Evolutionary conservation across 1,284 basidiomycete species (phyloP), one percentile per base, ranked within the genome.

Genomic region (Papiliotrema flavescens): DNA sequence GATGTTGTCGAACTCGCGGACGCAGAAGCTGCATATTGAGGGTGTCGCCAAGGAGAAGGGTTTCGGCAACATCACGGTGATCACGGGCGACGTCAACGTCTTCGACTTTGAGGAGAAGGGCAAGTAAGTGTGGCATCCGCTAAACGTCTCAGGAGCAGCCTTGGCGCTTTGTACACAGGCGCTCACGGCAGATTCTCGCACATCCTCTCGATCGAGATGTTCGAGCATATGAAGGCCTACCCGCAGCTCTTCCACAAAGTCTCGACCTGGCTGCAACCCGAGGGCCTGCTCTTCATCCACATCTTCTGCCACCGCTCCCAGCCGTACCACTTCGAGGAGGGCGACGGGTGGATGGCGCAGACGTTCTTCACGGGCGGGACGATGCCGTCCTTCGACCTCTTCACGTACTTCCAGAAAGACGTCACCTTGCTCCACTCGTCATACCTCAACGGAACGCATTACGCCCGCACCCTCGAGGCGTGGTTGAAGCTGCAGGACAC

Each of bases 191-290:
- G 85, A 53, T 89, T 89, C 69, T 86, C 88, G 65, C 81, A 87
- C 52, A 85, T 89, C 53, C 64, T 89, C 9, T 85, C 85, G 17
- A 88, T 89, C 55, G 87, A 89, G 81, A 89, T 89, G 87, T 87
- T 89, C 60, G 87, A 89, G 64, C 88, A 89, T 68, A 87, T 88
- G 86, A 88, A 86, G 76, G 86, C 87, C 65, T 89, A 89, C 74
- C 78, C 86, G 51, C 66, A 75, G 6, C 81, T 89, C 20, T 80
- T 89, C 59, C 72, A 76, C 39, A 89, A 88, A 65, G 74, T 89
- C 23, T 81, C 85, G 0, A 82, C 80, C 9, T 90, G 87, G 88
- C 79, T 90, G 20, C 79, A 81, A 39, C 80, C 82, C 2, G 56
- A 67, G 19, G 65, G 67, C 7, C 71, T 74, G 13, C 63, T 89